phyloP scores from a whole-genome alignment of 306 rosid genomes.

The Inga oerstediana region DNA sequence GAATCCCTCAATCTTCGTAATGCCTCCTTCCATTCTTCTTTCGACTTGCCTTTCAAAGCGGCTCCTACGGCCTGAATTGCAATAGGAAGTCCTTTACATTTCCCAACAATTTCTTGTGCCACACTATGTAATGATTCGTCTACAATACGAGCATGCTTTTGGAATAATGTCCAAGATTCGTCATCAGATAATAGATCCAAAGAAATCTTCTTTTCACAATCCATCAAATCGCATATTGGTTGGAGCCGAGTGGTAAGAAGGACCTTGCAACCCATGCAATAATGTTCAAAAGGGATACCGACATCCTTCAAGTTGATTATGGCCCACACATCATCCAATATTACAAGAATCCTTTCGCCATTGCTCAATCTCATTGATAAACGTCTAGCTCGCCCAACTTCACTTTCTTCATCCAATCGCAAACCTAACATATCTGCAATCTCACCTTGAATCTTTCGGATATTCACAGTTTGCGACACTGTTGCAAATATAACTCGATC shows the following conservation, averaged over 20 bases:
- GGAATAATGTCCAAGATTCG: slow-evolving; percentile 5
- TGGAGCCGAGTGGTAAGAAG: neutral
- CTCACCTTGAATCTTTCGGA: neutral
- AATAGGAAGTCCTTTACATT: slow-evolving; percentile 21
- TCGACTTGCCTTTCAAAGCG: neutral
- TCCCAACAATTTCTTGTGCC: neutral
- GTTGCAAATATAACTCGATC: neutral
- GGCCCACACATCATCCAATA: neutral
- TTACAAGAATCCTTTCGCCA: neutral
- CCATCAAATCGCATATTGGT: neutral
- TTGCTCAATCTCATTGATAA: neutral
- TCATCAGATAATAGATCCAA: neutral
- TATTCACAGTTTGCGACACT: neutral
- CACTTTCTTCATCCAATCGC: neutral
- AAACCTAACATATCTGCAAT: neutral
- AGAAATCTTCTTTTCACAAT: neutral
- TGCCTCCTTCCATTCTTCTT: neutral
- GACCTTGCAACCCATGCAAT: neutral
- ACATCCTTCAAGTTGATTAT: neutral
- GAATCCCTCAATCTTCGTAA: neutral
- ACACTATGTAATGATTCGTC: neutral
- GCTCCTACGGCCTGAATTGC: slow-evolving; percentile 12
- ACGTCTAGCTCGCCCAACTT: neutral
- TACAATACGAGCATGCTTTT: neutral
- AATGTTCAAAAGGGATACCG: neutral